Evolutionary conservation across 441 rosid genomes (phyloP).

Genomic region (Arabidopsis hybrid): DNA sequence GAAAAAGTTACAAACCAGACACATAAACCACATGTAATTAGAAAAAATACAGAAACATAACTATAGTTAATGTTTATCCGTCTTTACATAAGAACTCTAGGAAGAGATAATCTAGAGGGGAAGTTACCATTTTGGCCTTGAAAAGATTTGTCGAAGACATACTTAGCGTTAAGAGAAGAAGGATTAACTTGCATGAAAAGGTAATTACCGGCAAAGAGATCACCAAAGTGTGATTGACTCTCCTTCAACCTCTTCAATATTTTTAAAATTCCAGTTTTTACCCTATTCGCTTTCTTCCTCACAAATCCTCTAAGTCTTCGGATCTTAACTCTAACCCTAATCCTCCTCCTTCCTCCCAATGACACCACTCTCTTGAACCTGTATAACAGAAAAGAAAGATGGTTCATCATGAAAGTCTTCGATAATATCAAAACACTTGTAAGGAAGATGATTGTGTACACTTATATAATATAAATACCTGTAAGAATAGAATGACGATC

Average conservation of each 20-base stretch:
- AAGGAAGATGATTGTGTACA: slow-evolving; percentile 18
- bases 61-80: not conserved
- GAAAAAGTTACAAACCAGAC: slow-evolving; percentile 16
- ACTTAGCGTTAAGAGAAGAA: slow-evolving; percentile 51
- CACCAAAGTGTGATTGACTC: slow-evolving; percentile 76
- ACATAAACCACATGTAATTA: slow-evolving; percentile 13
- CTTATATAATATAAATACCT: slow-evolving; percentile 16
- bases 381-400: slow-evolving; percentile 36
- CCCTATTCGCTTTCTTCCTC: slow-evolving; percentile 57
- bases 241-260: slow-evolving; percentile 75
- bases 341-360: slow-evolving; percentile 49
- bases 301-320: slow-evolving; percentile 59
- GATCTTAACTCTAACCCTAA: slow-evolving; percentile 62
- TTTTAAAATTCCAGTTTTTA: slow-evolving; percentile 52
- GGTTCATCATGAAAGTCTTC: slow-evolving; percentile 17
- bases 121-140: slow-evolving; percentile 26
- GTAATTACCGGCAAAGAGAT: slow-evolving; percentile 90
- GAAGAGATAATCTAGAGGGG: slow-evolving; percentile 43
- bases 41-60: slow-evolving; percentile 15
- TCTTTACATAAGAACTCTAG: slow-evolving; percentile 40
- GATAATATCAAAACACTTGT: slow-evolving; percentile 31
- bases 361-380: slow-evolving; percentile 50
- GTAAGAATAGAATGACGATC: slow-evolving; percentile 29
- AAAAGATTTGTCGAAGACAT: slow-evolving; percentile 44
- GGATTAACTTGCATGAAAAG: slow-evolving; percentile 89